phyloP scores from a whole-genome alignment of 352 stramenopile genomes.

The Phytophthora megakarya region DNA sequence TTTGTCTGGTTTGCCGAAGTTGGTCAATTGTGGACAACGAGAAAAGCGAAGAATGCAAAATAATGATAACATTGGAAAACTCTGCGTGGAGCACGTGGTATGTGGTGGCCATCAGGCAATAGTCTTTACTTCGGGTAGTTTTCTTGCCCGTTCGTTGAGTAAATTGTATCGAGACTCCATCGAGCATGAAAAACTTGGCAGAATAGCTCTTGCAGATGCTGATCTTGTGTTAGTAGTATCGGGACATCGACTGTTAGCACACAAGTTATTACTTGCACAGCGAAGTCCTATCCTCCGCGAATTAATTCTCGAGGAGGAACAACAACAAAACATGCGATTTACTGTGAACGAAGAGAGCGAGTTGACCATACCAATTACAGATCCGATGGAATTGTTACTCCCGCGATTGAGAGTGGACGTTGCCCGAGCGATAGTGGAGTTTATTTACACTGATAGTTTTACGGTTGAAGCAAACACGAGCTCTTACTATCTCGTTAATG shows the following conservation, averaged over 20 bases:
- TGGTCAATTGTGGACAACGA: conserved; percentile 32
- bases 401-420: conserved; percentile 58
- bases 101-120: conserved; percentile 57
- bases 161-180: conserved; percentile 34
- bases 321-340: conserved; percentile 14
- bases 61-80: conserved; percentile 24
- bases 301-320: conserved; percentile 60
- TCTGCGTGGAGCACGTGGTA: conserved; percentile 51
- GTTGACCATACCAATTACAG: background rate
- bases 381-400: conserved; percentile 53
- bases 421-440: conserved; percentile 61
- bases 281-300: conserved; percentile 57
- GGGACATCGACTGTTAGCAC: conserved; percentile 42
- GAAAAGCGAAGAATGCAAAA: background rate
- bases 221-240: conserved; percentile 63
- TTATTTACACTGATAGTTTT: conserved; percentile 75
- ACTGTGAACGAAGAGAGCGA: background rate
- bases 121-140: conserved; percentile 54
- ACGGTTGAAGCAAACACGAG: conserved; percentile 42
- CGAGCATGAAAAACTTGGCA: background rate
- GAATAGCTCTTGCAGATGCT: conserved; percentile 7
- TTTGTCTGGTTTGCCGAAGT: conserved; percentile 29
- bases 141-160: conserved; percentile 50
- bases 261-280: conserved; percentile 66
- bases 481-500: conserved; percentile 56